Evolutionary conservation across 2,329 filamentous ascomycete genomes (phyloP).

Genomic region (Aspergillus sp.): DNA sequence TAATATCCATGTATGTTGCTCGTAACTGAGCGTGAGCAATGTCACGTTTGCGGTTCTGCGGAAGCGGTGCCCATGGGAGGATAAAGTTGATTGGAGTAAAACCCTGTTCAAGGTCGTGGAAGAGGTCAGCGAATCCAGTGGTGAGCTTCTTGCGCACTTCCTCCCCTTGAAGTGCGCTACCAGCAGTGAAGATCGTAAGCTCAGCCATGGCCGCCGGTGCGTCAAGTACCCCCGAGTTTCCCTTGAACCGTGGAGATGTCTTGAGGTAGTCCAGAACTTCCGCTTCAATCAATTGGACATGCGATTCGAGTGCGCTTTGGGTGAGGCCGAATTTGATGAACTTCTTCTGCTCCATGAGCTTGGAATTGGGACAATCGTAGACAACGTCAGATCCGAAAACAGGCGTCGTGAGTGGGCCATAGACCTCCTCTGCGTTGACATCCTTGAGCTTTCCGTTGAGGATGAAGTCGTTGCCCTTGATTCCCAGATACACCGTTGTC

Average conservation of each 20-base stretch:
- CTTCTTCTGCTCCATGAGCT: slow-evolving; percentile 95
- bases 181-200: slow-evolving; percentile 80
- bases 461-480: slow-evolving; percentile 86
- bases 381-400: slow-evolving; percentile 83
- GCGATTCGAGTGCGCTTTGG: slow-evolving; percentile 60
- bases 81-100: slow-evolving; percentile 82
- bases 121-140: slow-evolving; percentile 70
- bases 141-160: slow-evolving; percentile 73
- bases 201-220: slow-evolving; percentile 69
- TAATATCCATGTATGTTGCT: slow-evolving; percentile 69
- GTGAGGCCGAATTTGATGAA: slow-evolving; percentile 67
- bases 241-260: slow-evolving; percentile 58
- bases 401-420: slow-evolving; percentile 69
- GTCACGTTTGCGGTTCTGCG: slow-evolving; percentile 72
- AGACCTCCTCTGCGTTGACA: slow-evolving; percentile 87
- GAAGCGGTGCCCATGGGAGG: slow-evolving; percentile 74
- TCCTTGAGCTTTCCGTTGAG: slow-evolving; percentile 89
- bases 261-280: slow-evolving; percentile 55
- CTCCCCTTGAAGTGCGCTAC: slow-evolving; percentile 70
- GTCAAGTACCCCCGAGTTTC: slow-evolving; percentile 60
- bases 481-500: slow-evolving; percentile 81
- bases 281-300: slow-evolving; percentile 81
- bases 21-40: slow-evolving; percentile 69
- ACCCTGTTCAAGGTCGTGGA: slow-evolving; percentile 77
- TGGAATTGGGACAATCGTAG: slow-evolving; percentile 87